Evolutionary conservation across 805 yeast species (phyloP).

Genomic region (Candida palmyrensis): DNA sequence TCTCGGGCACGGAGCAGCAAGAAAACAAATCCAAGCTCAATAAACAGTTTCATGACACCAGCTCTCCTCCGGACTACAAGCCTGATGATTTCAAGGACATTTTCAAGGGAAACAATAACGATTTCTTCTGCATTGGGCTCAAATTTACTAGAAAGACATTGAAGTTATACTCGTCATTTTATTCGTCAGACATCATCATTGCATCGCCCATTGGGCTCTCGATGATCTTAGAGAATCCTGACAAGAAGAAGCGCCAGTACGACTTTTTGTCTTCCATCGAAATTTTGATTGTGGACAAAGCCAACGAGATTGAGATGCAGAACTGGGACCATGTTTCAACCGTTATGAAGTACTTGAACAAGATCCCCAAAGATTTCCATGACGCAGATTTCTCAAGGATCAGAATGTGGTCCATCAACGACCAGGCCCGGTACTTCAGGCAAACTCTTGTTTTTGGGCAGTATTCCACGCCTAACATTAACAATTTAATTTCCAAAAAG

Average conservation of each 20-base stretch:
- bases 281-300: constrained; percentile 70
- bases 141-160: constrained; percentile 86
- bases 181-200: constrained; percentile 76
- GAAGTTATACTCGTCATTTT: constrained; percentile 78
- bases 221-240: constrained; percentile 64
- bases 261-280: constrained; percentile 91
- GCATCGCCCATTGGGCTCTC: constrained; percentile 88
- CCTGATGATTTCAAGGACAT: constrained; percentile 78
- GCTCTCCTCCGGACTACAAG: constrained; percentile 47
- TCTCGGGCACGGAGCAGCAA: constrained; percentile 67
- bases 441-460: constrained; percentile 78
- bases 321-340: constrained; percentile 82
- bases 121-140: constrained; percentile 85
- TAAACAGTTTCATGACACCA: constrained; percentile 56
- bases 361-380: constrained; percentile 68
- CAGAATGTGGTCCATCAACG: constrained; percentile 89
- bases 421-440: constrained; percentile 64
- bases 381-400: constrained; percentile 89
- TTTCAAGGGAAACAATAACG: constrained; percentile 88
- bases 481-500: constrained; percentile 45
- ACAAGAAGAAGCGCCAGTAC: constrained; percentile 53
- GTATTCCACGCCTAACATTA: constrained; percentile 76
- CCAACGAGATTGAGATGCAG: constrained; percentile 85
- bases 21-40: constrained; percentile 77
- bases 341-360: constrained; percentile 61